These are phyloP conservation scores for Morella rubra DNA, from an alignment of 306 rosid species.

Conservation along the genomic window DNA sequence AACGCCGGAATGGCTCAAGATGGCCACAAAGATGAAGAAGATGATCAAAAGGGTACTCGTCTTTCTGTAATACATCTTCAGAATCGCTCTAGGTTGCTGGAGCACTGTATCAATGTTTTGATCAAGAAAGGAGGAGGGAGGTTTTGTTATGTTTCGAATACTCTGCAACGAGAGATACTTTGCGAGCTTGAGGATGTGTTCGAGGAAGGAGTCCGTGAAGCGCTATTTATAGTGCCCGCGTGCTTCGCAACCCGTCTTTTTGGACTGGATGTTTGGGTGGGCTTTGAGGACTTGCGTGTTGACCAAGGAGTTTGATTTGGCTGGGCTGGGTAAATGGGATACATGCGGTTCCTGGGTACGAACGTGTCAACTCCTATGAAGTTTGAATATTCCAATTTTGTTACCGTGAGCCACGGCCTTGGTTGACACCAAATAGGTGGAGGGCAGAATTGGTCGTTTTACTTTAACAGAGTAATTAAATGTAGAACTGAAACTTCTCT, in stretches of 20 bases:
- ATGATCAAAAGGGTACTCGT: conserved; percentile 16
- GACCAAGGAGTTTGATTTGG: not conserved
- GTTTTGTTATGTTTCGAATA: not conserved
- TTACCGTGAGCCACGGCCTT: too few relatives aligned
- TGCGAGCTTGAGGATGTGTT: not conserved
- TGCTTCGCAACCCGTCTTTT: not conserved
- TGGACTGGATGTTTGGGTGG: not conserved
- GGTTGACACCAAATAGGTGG: too few relatives aligned
- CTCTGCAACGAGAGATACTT: not conserved
- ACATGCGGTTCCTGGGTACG: not conserved
- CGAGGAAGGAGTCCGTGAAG: not conserved
- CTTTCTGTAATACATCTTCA: conserved; percentile 23
- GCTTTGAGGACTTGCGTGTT: not conserved
- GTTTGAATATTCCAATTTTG: too few relatives aligned
- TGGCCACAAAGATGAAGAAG: not conserved
- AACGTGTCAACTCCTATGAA: too few relatives aligned
- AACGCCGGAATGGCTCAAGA: conserved; percentile 21
- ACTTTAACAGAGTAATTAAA: too few relatives aligned
- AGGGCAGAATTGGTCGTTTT: too few relatives aligned
- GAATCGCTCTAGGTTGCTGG: not conserved
- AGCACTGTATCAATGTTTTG: not conserved
- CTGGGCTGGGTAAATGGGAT: too few relatives aligned
- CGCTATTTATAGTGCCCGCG: not conserved
- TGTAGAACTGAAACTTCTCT: too few relatives aligned
- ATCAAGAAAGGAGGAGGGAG: not conserved